Percentiles rank a stretch among this genome's conserved stretches.
These are phyloP conservation scores for Eutypella sp. DNA, from an alignment of 2,329 filamentous ascomycete species.

Conservation along the genomic window DNA sequence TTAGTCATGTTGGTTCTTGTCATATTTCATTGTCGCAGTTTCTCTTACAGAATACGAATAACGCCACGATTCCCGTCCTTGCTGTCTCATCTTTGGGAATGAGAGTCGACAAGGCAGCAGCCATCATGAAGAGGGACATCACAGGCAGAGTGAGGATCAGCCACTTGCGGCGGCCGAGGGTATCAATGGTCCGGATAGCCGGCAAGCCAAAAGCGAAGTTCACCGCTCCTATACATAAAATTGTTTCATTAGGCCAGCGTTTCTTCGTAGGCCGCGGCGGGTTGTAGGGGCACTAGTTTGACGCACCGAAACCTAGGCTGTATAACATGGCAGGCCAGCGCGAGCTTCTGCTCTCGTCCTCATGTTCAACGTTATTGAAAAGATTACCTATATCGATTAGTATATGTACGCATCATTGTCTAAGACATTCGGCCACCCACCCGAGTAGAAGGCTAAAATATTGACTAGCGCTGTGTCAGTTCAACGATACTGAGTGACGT, in stretches of 20 bases:
- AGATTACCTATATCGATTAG: constrained; percentile 14
- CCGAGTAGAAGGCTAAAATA: constrained; percentile 41
- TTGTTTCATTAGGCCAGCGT: too few relatives aligned
- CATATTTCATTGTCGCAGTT: neutral
- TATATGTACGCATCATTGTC: neutral
- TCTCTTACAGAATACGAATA: constrained; percentile 31
- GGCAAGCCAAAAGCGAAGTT: constrained; percentile 39
- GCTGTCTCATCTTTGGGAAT: constrained; percentile 11
- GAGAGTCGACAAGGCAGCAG: constrained; percentile 30
- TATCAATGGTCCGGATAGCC: constrained; percentile 35
- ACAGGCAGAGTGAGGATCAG: constrained; percentile 37
- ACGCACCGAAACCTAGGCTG: constrained; percentile 27
- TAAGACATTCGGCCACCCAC: constrained; percentile 14
- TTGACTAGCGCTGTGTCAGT: constrained; percentile 28
- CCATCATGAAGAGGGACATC: constrained; percentile 38
- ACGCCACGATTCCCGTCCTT: constrained; percentile 27
- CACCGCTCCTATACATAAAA: constrained; percentile 28
- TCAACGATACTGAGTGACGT: constrained; percentile 31
- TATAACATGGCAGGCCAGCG: constrained; percentile 23
- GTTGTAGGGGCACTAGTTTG: too few relatives aligned
- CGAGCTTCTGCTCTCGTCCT: constrained; percentile 1
- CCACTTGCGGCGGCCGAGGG: constrained; percentile 38
- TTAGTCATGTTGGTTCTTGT: too few relatives aligned
- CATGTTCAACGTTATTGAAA: constrained; percentile 17
- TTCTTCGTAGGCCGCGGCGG: too few relatives aligned